Conservation (phyloP, 345 rosid genomes). For the Trapa incisa region DNA sequence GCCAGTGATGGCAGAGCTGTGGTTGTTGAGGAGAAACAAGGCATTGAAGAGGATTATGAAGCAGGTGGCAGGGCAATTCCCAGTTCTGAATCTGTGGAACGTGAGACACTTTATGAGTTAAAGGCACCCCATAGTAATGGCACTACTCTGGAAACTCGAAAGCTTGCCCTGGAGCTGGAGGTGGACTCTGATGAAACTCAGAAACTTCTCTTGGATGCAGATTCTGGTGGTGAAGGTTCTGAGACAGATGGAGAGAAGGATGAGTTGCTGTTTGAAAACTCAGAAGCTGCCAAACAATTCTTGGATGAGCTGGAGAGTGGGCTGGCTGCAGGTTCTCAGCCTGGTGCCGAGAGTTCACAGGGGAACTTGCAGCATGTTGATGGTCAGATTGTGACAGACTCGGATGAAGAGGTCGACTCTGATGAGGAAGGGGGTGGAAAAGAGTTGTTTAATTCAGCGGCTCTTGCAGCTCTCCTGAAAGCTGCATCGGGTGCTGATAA, state of each 20-base stretch:
- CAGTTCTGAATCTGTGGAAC: slow-evolving; percentile 8
- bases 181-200: slow-evolving; percentile 31
- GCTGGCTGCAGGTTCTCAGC: slow-evolving; percentile 36
- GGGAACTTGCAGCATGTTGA: slow-evolving; percentile 49
- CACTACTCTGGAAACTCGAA: not conserved
- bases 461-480: slow-evolving; percentile 83
- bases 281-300: slow-evolving; percentile 75
- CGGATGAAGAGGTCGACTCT: slow-evolving; percentile 80
- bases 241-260: slow-evolving; percentile 54
- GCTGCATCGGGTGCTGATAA: slow-evolving; percentile 69
- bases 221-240: slow-evolving; percentile 33
- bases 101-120: slow-evolving; percentile 9
- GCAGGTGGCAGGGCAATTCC: slow-evolving; percentile 12
- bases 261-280: slow-evolving; percentile 51
- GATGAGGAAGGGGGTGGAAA: slow-evolving; percentile 76
- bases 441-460: slow-evolving; percentile 79
- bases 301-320: slow-evolving; percentile 65
- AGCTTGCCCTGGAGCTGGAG: slow-evolving; percentile 12
- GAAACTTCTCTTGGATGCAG: slow-evolving; percentile 16
- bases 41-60: slow-evolving; percentile 11
- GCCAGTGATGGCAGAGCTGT: not conserved
- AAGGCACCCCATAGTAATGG: slow-evolving; percentile 12
- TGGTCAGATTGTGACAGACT: slow-evolving; percentile 76
- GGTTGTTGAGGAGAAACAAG: slow-evolving; percentile 4
- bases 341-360: slow-evolving; percentile 41